Evolutionary conservation across 2,329 filamentous ascomycete species (phyloP), one percentile per base, ranked within the genome.

Genomic region (Penicillium nordicum): DNA sequence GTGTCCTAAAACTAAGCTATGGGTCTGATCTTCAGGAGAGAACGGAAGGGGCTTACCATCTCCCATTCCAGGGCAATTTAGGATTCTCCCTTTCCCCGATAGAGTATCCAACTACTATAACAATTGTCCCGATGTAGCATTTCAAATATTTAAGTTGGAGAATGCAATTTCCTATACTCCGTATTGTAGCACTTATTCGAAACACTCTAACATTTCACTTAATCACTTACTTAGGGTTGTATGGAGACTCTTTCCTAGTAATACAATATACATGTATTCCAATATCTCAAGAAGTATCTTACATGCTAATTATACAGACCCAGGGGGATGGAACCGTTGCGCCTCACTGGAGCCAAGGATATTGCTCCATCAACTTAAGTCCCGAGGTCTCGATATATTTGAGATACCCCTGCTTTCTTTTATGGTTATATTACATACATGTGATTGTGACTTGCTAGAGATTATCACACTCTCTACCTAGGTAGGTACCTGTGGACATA

Each of bases 11-110:
- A 30, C 30, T 23, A n/a, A 37, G 37, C 4, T 42, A 54, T 47
- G 55, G 57, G 52, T 59, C 55, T 50, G 65, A 68, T 68, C 64
- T 67, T 67, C 65, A 67, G 65, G 64, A 67, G 66, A 66, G n/a
- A 37, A 43, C 52, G 52, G 54, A 62, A 61, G 61, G 57, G 55
- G 61, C 29, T 55, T 53, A 23, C 45, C 38, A 54, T 53, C 59
- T 55, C 53, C 53, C 57, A 63, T 63, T 60, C 58, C 58, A 55
- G 32, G 21, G 46, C 38, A 52, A 55, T 52, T 46, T 27, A 36
- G 23, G 14, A 40, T 43, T 44, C 27, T 46, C 44, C 51, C 37
- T 53, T 50, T 41, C 34, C 40, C 45, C 41, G 36, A 50, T 46
- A 42, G 9, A 46, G 18, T 16, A 32, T 6, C 27, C 9, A 14